These are phyloP conservation scores for Trichoderma lentiforme DNA, from an alignment of 2,329 filamentous ascomycete species.

Conservation along the genomic window DNA sequence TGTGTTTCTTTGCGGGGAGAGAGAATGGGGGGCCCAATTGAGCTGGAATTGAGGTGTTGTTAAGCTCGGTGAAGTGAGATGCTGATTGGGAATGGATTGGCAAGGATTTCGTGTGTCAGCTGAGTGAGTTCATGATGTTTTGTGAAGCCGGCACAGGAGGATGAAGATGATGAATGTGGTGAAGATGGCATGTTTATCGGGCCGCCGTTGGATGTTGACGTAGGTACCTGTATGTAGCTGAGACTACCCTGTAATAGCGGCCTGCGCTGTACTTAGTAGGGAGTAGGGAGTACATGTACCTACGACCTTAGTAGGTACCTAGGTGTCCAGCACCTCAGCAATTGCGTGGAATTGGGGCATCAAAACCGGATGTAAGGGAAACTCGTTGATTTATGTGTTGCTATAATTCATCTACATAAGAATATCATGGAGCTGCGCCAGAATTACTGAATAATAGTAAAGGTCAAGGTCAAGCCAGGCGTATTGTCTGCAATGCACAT, in stretches of 20 bases:
- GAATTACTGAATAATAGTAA: too few species aligned
- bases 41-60: not conserved
- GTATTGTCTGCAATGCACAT: too few species aligned
- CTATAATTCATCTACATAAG: too few species aligned
- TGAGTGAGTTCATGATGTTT: not conserved
- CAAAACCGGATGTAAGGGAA: not conserved
- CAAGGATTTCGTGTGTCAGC: not conserved
- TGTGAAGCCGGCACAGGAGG: not conserved
- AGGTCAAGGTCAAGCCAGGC: too few species aligned
- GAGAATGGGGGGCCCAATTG: not conserved
- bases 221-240: not conserved
- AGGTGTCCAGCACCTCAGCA: not conserved
- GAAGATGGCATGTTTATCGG: not conserved
- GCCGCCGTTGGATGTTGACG: not conserved
- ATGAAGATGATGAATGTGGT: not conserved
- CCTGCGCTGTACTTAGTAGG: not conserved
- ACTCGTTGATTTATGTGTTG: not conserved
- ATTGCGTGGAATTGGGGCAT: not conserved
- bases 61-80: not conserved
- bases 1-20: not conserved
- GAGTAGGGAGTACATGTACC: not conserved
- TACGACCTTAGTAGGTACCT: not conserved
- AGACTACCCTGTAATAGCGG: not conserved
- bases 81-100: not conserved
- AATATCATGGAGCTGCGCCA: too few species aligned